Conservation (phyloP, 177 flowering plant genomes). For the Telopea speciosissima region DNA sequence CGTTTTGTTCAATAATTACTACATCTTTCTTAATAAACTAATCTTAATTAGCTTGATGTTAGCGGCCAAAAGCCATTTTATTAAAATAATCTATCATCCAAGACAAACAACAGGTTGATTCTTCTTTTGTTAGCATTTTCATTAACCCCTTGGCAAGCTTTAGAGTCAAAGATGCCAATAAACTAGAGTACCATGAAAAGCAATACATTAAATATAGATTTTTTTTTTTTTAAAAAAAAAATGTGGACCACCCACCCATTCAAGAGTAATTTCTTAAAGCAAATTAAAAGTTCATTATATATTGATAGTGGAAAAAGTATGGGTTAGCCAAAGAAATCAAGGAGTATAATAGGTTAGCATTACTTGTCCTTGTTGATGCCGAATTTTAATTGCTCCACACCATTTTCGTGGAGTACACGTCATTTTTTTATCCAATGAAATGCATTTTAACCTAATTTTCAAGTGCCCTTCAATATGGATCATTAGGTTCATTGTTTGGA, state of each 20-base stretch:
- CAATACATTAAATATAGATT: slow-evolving; percentile 19
- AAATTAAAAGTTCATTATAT: neutral
- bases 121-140: slow-evolving; percentile 8
- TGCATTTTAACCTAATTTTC: slow-evolving; percentile 21
- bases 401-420: slow-evolving; percentile 14
- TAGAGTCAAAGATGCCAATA: slow-evolving; percentile 20
- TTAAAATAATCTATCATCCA: neutral
- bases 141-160: slow-evolving; percentile 10
- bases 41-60: neutral
- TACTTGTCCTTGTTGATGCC: slow-evolving; percentile 6
- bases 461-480: neutral
- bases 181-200: slow-evolving; percentile 21
- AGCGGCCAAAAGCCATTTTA: no score
- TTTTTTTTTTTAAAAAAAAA: no score
- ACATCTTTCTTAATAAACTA: slow-evolving; percentile 3
- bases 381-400: neutral
- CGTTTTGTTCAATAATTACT: slow-evolving; percentile 9
- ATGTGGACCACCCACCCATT: slow-evolving; percentile 33
- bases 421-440: slow-evolving; percentile 9
- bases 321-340: slow-evolving; percentile 3
- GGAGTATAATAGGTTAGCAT: neutral
- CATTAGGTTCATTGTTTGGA: neutral
- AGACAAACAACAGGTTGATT: slow-evolving; percentile 8
- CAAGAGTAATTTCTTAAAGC: neutral
- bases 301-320: slow-evolving; percentile 3